Evolutionary conservation across 2,329 filamentous ascomycete species (phyloP).

Genomic region (Cordyceps farinosa): DNA sequence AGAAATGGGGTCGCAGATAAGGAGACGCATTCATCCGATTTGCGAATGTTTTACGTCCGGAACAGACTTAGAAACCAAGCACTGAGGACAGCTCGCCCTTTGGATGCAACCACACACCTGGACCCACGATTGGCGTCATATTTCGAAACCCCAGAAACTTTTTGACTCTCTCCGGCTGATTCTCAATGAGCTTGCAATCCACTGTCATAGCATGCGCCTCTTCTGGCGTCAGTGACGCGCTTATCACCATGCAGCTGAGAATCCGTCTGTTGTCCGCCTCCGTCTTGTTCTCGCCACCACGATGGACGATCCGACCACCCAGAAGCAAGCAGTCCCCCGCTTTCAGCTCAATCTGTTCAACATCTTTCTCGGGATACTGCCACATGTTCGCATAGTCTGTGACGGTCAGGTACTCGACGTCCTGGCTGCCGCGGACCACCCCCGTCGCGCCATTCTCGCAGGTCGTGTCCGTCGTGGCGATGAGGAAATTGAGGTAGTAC

Average conservation of each 20-base stretch:
- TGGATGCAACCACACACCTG: constrained; percentile 15
- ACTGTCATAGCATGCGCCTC: constrained; percentile 18
- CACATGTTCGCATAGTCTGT: background rate
- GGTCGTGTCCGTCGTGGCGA: constrained; percentile 17
- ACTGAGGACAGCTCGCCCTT: background rate
- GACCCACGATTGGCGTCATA: constrained; percentile 5
- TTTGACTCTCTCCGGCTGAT: constrained; percentile 17
- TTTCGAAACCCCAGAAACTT: constrained; percentile 17
- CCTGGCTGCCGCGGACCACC: constrained; percentile 12
- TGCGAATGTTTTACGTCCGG: no score
- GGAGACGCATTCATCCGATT: no score
- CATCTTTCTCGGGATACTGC: constrained; percentile 18
- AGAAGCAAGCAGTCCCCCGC: constrained; percentile 18
- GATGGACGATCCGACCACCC: constrained; percentile 18
- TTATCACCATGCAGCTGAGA: constrained; percentile 19
- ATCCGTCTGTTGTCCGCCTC: constrained; percentile 13
- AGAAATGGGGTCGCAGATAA: no score
- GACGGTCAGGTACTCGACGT: background rate
- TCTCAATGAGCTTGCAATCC: background rate
- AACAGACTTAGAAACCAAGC: constrained; percentile 27
- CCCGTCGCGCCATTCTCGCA: constrained; percentile 19
- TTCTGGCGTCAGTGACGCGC: constrained; percentile 16
- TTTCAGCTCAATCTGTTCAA: constrained; percentile 19
- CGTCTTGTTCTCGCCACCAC: constrained; percentile 18
- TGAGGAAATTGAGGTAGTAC: constrained; percentile 18